phyloP scores from a whole-genome alignment of 148 eudicot species.

The Fagopyrum tataricum region DNA sequence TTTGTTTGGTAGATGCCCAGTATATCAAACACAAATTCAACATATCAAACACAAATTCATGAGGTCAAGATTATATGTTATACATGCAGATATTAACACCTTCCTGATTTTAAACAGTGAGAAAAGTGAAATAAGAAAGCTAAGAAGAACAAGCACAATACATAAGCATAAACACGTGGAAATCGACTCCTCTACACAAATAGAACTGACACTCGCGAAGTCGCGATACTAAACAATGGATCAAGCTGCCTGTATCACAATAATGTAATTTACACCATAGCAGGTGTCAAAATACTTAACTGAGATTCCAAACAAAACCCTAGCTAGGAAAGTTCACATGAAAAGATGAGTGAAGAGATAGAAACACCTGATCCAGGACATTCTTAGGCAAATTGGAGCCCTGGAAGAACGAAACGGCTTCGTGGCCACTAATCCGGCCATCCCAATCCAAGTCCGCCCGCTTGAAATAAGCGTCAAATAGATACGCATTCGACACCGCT shows the following conservation, averaged over 20 bases:
- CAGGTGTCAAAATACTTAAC: too few relatives aligned
- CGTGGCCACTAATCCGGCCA: constrained; percentile 83
- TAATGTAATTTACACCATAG: too few relatives aligned
- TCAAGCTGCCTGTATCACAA: background rate
- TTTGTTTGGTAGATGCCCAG: too few relatives aligned
- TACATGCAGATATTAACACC: background rate
- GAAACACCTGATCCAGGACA: constrained; percentile 80
- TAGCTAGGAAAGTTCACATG: background rate
- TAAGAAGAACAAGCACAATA: background rate
- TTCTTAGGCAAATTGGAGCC: constrained; percentile 68
- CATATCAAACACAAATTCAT: background rate
- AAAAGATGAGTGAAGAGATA: background rate
- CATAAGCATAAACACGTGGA: background rate
- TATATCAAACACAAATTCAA: too few relatives aligned
- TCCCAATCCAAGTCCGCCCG: constrained; percentile 91
- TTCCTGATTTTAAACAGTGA: background rate
- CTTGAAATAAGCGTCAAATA: constrained; percentile 73
- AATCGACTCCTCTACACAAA: background rate
- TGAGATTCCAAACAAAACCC: background rate
- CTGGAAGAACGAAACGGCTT: constrained; percentile 81
- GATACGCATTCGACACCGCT: constrained; percentile 35
- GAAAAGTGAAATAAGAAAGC: background rate
- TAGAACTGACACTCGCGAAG: background rate
- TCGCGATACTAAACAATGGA: background rate
- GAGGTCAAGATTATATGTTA: background rate